phyloP scores from a whole-genome alignment of 345 rosid species.

The Cardiospermum halicacabum region DNA sequence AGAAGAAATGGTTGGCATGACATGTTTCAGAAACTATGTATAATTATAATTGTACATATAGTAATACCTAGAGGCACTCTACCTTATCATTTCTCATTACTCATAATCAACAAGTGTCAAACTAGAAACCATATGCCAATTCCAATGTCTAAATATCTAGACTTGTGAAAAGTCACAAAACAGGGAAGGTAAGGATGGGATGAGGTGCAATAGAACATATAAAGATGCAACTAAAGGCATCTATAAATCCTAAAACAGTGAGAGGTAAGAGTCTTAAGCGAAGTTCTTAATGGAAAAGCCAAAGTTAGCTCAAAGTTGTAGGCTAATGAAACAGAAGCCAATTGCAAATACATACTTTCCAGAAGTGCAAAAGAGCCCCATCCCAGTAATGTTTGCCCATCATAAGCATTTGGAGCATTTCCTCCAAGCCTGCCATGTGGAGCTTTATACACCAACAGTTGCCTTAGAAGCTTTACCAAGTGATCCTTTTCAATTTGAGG shows the following conservation, averaged over 20 bases:
- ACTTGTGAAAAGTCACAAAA: not conserved
- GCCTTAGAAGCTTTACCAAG: constrained; percentile 90
- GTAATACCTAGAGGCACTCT: not conserved
- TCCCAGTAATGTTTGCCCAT: constrained; percentile 91
- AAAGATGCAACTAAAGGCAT: not conserved
- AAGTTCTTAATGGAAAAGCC: not conserved
- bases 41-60: not conserved
- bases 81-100: not conserved
- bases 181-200: not conserved
- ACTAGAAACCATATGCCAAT: not conserved
- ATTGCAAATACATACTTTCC: constrained; percentile 44
- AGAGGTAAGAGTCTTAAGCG: not conserved
- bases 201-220: too few relatives aligned
- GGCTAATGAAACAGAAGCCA: constrained; percentile 14
- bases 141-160: not conserved
- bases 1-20: not conserved
- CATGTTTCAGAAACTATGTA: not conserved
- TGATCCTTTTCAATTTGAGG: constrained; percentile 81
- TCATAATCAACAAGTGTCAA: not conserved
- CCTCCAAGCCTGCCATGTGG: constrained; percentile 39
- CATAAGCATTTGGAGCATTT: constrained; percentile 66
- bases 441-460: constrained; percentile 47
- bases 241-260: not conserved
- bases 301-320: not conserved
- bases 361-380: constrained; percentile 84